Evolutionary conservation across 2,329 filamentous ascomycete species (phyloP).

Genomic region (Colletotrichum sublineola): DNA sequence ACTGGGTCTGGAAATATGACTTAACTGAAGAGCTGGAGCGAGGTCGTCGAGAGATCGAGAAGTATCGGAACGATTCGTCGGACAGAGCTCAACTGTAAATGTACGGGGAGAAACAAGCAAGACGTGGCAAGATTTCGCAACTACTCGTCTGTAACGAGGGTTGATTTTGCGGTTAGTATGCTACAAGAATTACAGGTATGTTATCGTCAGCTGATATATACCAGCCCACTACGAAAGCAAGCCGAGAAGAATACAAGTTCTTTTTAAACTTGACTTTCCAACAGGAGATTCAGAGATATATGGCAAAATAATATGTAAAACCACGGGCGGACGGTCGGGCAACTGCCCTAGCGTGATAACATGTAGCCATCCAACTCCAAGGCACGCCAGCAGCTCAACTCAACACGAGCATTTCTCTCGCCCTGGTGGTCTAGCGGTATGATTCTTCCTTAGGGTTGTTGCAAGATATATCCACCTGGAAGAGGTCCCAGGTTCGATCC

Average conservation of each 20-base stretch:
- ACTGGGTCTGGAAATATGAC: slow-evolving; percentile 38
- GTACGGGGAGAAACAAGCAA: too few species aligned
- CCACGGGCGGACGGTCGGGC: too few species aligned
- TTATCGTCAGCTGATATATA: background rate
- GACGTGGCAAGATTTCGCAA: background rate
- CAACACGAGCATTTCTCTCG: background rate
- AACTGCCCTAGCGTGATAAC: background rate
- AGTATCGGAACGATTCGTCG: background rate
- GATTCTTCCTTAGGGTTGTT: slow-evolving; percentile 21
- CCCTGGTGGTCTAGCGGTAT: slow-evolving; percentile 25
- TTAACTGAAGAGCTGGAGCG: slow-evolving; percentile 27
- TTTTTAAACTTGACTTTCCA: background rate
- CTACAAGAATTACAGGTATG: background rate
- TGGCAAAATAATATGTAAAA: background rate
- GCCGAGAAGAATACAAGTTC: too few species aligned
- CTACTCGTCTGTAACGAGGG: accelerated
- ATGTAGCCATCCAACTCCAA: background rate
- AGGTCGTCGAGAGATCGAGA: slow-evolving; percentile 18
- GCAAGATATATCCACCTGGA: background rate
- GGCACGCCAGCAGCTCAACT: background rate
- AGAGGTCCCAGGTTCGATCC: slow-evolving; percentile 25
- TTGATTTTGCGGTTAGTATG: background rate
- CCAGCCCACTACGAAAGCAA: background rate
- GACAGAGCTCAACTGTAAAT: slow-evolving; percentile 23
- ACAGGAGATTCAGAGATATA: background rate